A percentile compares a stretch with the other conserved stretches of the same genome.
Conservation (phyloP, 768 basidiomycete species). For the Panaeolus cyanescens region DNA sequence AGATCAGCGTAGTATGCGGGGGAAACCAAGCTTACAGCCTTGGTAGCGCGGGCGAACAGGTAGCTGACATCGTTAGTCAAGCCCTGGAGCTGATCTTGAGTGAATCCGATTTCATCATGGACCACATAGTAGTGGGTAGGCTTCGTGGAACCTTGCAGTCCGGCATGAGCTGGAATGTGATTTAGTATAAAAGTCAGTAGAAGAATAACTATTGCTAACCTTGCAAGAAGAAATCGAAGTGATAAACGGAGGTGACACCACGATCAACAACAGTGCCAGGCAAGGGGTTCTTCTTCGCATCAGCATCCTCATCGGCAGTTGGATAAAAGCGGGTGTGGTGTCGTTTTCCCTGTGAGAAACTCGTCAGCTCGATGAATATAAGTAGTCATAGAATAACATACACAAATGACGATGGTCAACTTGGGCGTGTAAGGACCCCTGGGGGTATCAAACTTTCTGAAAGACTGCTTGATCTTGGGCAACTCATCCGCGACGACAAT, state of each 20-base stretch:
- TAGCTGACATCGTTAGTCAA: slow-evolving; percentile 75
- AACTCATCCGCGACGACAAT: slow-evolving; percentile 66
- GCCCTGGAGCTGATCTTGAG: slow-evolving; percentile 69
- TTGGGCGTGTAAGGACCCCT: slow-evolving; percentile 48
- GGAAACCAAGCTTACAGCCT: slow-evolving; percentile 80
- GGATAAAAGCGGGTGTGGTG: slow-evolving; percentile 69
- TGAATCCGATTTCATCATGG: slow-evolving; percentile 74
- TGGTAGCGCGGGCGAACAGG: slow-evolving; percentile 84
- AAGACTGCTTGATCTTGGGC: slow-evolving; percentile 62
- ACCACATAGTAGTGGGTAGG: slow-evolving; percentile 84
- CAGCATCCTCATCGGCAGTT: slow-evolving; percentile 48
- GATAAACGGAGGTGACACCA: slow-evolving; percentile 68
- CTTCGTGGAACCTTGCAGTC: slow-evolving; percentile 71
- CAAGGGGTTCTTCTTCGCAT: slow-evolving; percentile 70
- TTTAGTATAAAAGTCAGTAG: background rate
- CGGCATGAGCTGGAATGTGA: slow-evolving; percentile 57
- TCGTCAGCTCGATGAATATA: slow-evolving; percentile 1
- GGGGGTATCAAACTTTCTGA: slow-evolving; percentile 46
- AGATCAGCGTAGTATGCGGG: slow-evolving; percentile 85
- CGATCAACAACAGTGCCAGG: slow-evolving; percentile 84
- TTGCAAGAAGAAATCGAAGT: slow-evolving; percentile 73
- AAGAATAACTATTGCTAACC: slow-evolving; percentile 27
- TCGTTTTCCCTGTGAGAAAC: slow-evolving; percentile 41
- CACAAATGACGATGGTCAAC: slow-evolving; percentile 77
- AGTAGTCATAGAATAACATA: slow-evolving; percentile 39